Evolutionary conservation across 1,284 basidiomycete species (phyloP).

Genomic region (Cryptococcus maquisensis): DNA sequence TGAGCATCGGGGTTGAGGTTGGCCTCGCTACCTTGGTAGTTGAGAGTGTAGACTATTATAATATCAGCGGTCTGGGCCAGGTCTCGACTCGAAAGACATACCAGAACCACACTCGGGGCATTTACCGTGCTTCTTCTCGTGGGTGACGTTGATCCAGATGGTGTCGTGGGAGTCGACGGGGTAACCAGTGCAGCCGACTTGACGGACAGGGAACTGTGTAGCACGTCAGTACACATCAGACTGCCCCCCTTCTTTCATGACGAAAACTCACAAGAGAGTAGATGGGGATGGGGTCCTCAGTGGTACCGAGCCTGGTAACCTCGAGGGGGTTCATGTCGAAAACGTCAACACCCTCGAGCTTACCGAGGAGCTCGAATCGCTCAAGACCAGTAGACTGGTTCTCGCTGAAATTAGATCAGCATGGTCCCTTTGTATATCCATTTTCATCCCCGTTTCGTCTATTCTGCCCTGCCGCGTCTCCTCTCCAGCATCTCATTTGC

Average conservation of each 20-base stretch:
- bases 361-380: conserved; percentile 86
- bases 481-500: background rate
- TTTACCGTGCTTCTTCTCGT: conserved; percentile 61
- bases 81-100: conserved; percentile 8
- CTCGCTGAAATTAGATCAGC: conserved; percentile 48
- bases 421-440: background rate
- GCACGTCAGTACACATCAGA: background rate
- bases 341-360: conserved; percentile 80
- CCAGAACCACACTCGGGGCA: conserved; percentile 79
- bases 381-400: conserved; percentile 95
- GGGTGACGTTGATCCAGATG: conserved; percentile 69
- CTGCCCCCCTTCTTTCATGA: background rate
- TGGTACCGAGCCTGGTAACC: conserved; percentile 80
- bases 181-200: conserved; percentile 85
- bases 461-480: background rate
- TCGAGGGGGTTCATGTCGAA: conserved; percentile 88
- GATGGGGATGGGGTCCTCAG: conserved; percentile 81
- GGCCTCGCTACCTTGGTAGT: conserved; percentile 47
- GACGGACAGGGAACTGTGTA: conserved; percentile 66
- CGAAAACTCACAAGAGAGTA: conserved; percentile 71
- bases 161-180: conserved; percentile 90
- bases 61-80: conserved; percentile 8
- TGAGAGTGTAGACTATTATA: conserved; percentile 41
- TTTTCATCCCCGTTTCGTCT: background rate
- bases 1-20: conserved; percentile 34